These are phyloP conservation scores for Monilinia aucupariae DNA, from an alignment of 2,329 filamentous ascomycete species.

Conservation along the genomic window DNA sequence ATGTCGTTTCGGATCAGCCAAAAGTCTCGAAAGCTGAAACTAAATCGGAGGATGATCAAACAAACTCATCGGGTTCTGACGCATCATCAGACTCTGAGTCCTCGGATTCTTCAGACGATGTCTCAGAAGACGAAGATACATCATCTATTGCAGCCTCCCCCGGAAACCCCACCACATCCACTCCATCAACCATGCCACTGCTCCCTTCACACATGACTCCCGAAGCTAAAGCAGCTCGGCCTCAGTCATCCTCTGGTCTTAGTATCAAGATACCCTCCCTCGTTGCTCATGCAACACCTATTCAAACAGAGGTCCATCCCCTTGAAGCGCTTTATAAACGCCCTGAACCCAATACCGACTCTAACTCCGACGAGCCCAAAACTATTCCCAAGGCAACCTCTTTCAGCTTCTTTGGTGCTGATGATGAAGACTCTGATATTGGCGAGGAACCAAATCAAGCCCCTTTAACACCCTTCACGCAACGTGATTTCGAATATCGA, in stretches of 20 bases:
- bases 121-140: slow-evolving; percentile 14
- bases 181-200: slow-evolving; percentile 19
- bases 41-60: slow-evolving; percentile 2
- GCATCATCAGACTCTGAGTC: slow-evolving; percentile 28
- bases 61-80: slow-evolving; percentile 18
- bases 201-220: slow-evolving; percentile 12
- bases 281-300: slow-evolving; percentile 43
- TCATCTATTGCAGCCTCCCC: slow-evolving; percentile 16
- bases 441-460: slow-evolving; percentile 41
- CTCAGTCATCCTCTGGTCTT: slow-evolving; percentile 45
- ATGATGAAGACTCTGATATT: slow-evolving; percentile 40
- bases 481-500: slow-evolving; percentile 69
- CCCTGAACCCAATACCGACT: slow-evolving; percentile 43
- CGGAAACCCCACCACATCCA: slow-evolving; percentile 18
- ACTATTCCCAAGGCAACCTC: slow-evolving; percentile 39
- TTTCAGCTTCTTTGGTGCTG: slow-evolving; percentile 75
- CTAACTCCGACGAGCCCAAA: slow-evolving; percentile 22
- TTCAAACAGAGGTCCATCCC: slow-evolving; percentile 58
- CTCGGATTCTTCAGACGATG: slow-evolving; percentile 18
- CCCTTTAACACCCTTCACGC: slow-evolving; percentile 79
- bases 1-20: not conserved
- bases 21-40: slow-evolving; percentile 5
- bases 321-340: slow-evolving; percentile 90
- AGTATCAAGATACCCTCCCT: slow-evolving; percentile 43
- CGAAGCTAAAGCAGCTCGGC: slow-evolving; percentile 14